Conservation (phyloP, 495 filamentous ascomycete genomes). For the Xylaria sp. region DNA sequence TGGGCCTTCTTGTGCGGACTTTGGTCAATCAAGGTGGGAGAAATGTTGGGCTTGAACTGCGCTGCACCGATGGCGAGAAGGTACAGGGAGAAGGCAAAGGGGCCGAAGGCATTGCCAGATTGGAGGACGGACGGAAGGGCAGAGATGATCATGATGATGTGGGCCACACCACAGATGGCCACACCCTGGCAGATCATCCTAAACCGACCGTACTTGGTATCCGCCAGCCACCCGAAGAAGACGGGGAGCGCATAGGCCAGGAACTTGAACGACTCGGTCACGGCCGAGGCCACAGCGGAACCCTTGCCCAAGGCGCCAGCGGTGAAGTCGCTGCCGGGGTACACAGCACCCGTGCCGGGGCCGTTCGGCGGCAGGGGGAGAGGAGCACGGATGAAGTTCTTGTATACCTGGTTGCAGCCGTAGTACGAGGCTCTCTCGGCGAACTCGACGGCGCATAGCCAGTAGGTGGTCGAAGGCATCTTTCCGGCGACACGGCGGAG, state of each 20-base stretch:
- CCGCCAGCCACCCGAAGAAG: constrained; percentile 65
- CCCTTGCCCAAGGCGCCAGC: constrained; percentile 67
- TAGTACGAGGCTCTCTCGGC: constrained; percentile 67
- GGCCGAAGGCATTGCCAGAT: constrained; percentile 60
- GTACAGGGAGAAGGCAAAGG: constrained; percentile 62
- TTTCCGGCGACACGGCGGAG: constrained; percentile 61
- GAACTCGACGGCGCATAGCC: constrained; percentile 64
- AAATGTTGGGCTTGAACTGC: constrained; percentile 71
- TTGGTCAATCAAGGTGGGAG: constrained; percentile 76
- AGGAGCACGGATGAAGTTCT: constrained; percentile 64
- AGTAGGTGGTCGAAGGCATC: constrained; percentile 55
- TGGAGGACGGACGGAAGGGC: constrained; percentile 64
- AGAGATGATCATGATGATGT: constrained; percentile 67
- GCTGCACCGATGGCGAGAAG: constrained; percentile 64
- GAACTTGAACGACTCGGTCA: constrained; percentile 64
- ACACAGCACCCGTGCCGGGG: constrained; percentile 63
- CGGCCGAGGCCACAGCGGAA: constrained; percentile 60
- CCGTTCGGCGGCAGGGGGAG: constrained; percentile 60
- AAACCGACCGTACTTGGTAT: constrained; percentile 64
- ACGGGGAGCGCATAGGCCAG: constrained; percentile 64
- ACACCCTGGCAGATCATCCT: constrained; percentile 68
- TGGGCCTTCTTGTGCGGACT: constrained; percentile 61
- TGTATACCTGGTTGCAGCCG: constrained; percentile 62
- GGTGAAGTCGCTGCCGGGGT: constrained; percentile 57
- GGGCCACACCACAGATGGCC: constrained; percentile 63